Percentiles rank a stretch among this genome's conserved stretches.
These are phyloP conservation scores for Tuber aestivum DNA, from an alignment of 495 filamentous ascomycete genomes.

Conservation along the genomic window DNA sequence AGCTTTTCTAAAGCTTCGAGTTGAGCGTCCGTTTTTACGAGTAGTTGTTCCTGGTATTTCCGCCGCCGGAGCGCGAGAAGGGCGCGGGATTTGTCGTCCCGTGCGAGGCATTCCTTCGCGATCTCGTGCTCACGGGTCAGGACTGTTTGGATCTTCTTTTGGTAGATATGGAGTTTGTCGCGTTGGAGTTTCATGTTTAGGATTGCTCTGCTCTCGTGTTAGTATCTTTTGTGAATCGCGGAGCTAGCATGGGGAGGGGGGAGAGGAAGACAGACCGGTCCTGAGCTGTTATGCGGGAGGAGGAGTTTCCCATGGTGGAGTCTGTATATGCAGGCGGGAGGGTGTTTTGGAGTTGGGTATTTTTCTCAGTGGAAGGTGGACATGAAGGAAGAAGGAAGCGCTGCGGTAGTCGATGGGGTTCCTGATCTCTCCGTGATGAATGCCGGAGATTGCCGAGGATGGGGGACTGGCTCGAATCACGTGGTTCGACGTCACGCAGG, in stretches of 20 bases:
- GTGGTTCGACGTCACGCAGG: not conserved
- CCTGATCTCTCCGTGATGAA: not conserved
- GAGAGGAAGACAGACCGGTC: slow-evolving; percentile 25
- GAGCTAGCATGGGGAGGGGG: slow-evolving; percentile 13
- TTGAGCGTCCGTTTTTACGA: slow-evolving; percentile 84
- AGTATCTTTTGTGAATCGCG: slow-evolving; percentile 47
- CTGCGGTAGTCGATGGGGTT: not conserved
- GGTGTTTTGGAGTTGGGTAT: not conserved
- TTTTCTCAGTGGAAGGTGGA: not conserved
- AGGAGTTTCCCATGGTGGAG: slow-evolving; percentile 27
- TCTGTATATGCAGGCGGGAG: not conserved
- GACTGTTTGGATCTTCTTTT: slow-evolving; percentile 75
- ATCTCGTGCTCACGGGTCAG: slow-evolving; percentile 76
- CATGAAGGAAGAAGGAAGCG: not conserved
- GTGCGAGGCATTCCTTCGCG: slow-evolving; percentile 70
- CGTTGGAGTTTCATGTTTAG: slow-evolving; percentile 96
- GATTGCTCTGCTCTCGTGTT: slow-evolving; percentile 60
- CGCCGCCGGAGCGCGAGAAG: slow-evolving; percentile 86
- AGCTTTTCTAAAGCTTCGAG: slow-evolving; percentile 81
- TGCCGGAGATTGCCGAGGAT: not conserved
- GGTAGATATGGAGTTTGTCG: slow-evolving; percentile 92
- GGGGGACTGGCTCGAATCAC: not conserved
- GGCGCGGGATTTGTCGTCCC: slow-evolving; percentile 69
- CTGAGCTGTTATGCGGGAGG: slow-evolving; percentile 36
- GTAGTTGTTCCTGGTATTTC: slow-evolving; percentile 91